These are phyloP conservation scores for Cutaneotrichosporon cutaneum DNA, from an alignment of 1,284 basidiomycete genomes.

Conservation along the genomic window DNA sequence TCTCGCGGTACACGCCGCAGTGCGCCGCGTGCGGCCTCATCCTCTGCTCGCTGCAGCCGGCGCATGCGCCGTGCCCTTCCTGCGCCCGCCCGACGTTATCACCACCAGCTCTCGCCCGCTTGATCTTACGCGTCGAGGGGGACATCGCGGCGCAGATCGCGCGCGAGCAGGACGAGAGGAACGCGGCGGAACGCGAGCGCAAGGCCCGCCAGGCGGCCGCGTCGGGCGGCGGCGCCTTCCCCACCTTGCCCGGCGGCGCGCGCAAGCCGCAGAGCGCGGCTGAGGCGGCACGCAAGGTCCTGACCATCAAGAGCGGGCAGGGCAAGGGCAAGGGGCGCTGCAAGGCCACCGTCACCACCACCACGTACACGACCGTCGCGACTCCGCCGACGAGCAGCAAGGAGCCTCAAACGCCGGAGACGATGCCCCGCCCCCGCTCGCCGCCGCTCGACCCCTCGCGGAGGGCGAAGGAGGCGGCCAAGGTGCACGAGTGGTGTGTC, in stretches of 20 bases:
- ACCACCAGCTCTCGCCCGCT: constrained; percentile 43
- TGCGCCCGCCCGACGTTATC: constrained; percentile 35
- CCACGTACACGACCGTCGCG: constrained; percentile 28
- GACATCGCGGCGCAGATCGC: constrained; percentile 43
- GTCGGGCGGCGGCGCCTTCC: constrained; percentile 51
- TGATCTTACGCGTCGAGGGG: constrained; percentile 38
- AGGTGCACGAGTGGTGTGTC: constrained; percentile 30
- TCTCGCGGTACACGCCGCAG: constrained; percentile 50
- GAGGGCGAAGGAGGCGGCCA: constrained; percentile 37
- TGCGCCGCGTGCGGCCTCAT: constrained; percentile 52
- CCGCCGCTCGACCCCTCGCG: constrained; percentile 33
- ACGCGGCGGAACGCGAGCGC: constrained; percentile 34
- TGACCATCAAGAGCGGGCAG: constrained; percentile 25
- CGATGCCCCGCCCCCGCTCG: constrained; percentile 35
- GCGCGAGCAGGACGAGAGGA: constrained; percentile 38
- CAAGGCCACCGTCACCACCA: constrained; percentile 30
- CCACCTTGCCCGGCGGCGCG: constrained; percentile 30
- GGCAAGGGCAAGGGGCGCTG: constrained; percentile 34
- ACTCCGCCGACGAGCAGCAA: constrained; percentile 12
- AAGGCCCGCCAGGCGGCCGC: constrained; percentile 34
- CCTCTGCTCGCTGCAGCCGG: constrained; percentile 47
- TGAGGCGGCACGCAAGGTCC: constrained; percentile 19
- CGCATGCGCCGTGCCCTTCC: constrained; percentile 53
- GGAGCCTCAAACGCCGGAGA: constrained; percentile 17
- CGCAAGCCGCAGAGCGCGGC: constrained; percentile 8